Evolutionary conservation across 1,139 yeast species (phyloP).

Genomic region (Pichia sp.): DNA sequence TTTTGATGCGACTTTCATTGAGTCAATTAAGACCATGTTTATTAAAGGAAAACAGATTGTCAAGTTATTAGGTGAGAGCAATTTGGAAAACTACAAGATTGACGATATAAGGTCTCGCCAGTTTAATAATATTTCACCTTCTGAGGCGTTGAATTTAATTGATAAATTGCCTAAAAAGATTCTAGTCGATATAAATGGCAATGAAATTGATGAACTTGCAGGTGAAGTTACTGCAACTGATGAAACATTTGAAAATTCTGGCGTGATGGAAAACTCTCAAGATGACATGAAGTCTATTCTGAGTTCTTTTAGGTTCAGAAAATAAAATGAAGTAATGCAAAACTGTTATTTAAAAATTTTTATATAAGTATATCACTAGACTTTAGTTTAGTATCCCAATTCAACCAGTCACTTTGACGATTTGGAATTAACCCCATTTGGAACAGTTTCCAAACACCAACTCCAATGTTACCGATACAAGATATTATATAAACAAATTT

Average conservation of each 20-base stretch:
- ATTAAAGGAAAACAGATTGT: constrained; percentile 56
- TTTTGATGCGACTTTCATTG: constrained; percentile 23
- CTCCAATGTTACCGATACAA: constrained; percentile 56
- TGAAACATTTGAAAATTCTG: background rate
- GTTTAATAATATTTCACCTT: constrained; percentile 54
- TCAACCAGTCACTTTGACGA: constrained; percentile 82
- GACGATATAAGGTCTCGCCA: constrained; percentile 47
- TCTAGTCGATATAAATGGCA: background rate
- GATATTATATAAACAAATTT: constrained; percentile 35
- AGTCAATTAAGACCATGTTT: constrained; percentile 35
- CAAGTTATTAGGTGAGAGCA: constrained; percentile 43
- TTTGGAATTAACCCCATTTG: constrained; percentile 90
- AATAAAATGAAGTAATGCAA: background rate
- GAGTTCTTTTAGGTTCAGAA: background rate
- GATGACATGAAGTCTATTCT: constrained; percentile 19
- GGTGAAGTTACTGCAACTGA: too few species aligned
- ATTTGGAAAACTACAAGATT: constrained; percentile 45
- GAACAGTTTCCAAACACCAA: constrained; percentile 81
- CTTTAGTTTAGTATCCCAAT: constrained; percentile 59
- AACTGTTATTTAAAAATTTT: background rate
- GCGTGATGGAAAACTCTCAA: constrained; percentile 8
- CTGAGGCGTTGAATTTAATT: constrained; percentile 43
- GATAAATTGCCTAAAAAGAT: constrained; percentile 28
- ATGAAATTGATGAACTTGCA: background rate
- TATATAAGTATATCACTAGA: constrained; percentile 21